Evolutionary conservation across 495 filamentous ascomycete genomes (phyloP).

Genomic region (Terfezia boudieri): DNA sequence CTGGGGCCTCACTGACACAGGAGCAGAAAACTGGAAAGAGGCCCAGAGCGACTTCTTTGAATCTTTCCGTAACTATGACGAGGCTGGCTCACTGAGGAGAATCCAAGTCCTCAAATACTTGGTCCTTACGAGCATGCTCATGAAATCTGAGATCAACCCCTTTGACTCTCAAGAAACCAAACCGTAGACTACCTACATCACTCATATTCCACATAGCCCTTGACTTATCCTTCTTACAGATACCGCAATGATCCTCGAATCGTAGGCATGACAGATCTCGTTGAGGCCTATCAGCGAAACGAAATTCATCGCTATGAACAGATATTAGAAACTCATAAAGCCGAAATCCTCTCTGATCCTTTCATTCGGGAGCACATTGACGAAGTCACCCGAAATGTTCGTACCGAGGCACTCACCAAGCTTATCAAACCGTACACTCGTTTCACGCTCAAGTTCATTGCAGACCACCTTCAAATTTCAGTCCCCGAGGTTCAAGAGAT

Average conservation of each 20-base stretch:
- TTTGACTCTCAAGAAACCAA: conserved; percentile 99
- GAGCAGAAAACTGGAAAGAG: conserved; percentile 78
- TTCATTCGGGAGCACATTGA: conserved; percentile 99
- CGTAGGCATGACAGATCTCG: conserved; percentile 86
- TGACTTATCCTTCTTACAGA: conserved; percentile 3
- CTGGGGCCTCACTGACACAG: neutral
- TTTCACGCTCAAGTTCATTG: conserved; percentile 69
- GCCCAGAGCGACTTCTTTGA: conserved; percentile 97
- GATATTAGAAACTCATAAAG: conserved; percentile 61
- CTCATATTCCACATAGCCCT: neutral
- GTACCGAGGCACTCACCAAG: conserved; percentile 84
- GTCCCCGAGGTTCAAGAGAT: conserved; percentile 80
- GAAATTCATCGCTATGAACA: conserved; percentile 82
- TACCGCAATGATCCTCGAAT: conserved; percentile 92
- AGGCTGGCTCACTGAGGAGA: conserved; percentile 82
- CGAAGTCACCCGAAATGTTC: conserved; percentile 95
- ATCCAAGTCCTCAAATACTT: conserved; percentile 97
- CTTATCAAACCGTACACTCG: conserved; percentile 86
- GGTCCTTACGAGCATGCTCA: conserved; percentile 89
- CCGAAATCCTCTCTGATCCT: conserved; percentile 65
- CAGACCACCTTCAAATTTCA: conserved; percentile 62
- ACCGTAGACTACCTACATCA: conserved; percentile 23
- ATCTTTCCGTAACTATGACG: conserved; percentile 96
- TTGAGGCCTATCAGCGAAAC: conserved; percentile 88
- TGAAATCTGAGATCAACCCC: conserved; percentile 98